A percentile compares a stretch with the other conserved stretches of the same genome.
These are phyloP conservation scores for Cucurbita ficifolia DNA, from an alignment of 306 rosid genomes.

Conservation along the genomic window DNA sequence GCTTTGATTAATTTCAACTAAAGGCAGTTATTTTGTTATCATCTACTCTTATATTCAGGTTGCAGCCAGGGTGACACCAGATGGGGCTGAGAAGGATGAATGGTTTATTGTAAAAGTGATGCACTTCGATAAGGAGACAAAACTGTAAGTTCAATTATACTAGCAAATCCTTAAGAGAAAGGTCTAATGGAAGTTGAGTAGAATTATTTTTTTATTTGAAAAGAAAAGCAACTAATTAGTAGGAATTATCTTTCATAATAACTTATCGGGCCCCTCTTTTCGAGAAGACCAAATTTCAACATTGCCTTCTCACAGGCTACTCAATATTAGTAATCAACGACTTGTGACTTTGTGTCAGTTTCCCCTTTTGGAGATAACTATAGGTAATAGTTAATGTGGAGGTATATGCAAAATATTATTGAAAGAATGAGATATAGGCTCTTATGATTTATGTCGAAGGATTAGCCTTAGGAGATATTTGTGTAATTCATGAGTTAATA, in stretches of 20 bases:
- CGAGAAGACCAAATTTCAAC: not conserved
- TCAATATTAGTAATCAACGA: not conserved
- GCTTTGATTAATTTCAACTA: not conserved
- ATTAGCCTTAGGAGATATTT: too few species aligned
- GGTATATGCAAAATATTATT: not conserved
- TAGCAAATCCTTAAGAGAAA: not conserved
- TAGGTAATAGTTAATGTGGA: not conserved
- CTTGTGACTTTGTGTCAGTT: not conserved
- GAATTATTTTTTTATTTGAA: not conserved
- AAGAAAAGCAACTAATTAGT: not conserved
- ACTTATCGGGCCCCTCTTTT: not conserved
- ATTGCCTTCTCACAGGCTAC: not conserved
- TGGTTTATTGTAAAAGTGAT: constrained; percentile 94
- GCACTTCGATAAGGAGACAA: constrained; percentile 87
- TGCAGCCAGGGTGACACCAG: constrained; percentile 82
- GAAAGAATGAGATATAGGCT: not conserved
- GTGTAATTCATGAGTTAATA: too few species aligned
- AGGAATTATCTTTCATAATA: not conserved
- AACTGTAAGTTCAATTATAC: constrained; percentile 47
- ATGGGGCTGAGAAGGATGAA: constrained; percentile 83
- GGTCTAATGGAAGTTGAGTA: not conserved
- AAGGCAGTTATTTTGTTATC: constrained; percentile 3
- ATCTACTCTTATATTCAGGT: constrained; percentile 41
- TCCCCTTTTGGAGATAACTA: not conserved
- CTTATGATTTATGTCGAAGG: not conserved